Conservation (phyloP, 805 yeast genomes). For the Kodamaea jinghongensis region DNA sequence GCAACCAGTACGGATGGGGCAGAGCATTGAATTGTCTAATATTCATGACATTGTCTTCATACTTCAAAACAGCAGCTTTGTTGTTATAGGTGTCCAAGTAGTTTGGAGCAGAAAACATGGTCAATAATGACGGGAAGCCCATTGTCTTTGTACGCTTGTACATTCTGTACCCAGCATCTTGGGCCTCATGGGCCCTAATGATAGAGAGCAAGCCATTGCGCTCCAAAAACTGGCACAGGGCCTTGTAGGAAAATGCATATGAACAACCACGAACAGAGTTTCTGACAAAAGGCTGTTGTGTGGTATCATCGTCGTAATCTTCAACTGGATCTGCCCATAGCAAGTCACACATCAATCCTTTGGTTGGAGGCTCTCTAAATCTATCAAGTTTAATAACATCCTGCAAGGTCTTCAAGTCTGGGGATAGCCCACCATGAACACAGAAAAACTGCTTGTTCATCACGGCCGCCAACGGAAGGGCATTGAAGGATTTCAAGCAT, state of each 20-base stretch:
- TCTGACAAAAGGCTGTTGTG: slow-evolving; percentile 51
- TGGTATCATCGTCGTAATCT: slow-evolving; percentile 61
- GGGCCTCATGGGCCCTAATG: slow-evolving; percentile 96
- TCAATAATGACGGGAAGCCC: slow-evolving; percentile 86
- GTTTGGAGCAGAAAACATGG: slow-evolving; percentile 94
- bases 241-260: slow-evolving; percentile 80
- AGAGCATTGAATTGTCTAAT: slow-evolving; percentile 89
- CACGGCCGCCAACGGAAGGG: slow-evolving; percentile 87
- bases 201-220: slow-evolving; percentile 77
- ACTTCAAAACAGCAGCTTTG: slow-evolving; percentile 92
- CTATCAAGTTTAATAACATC: slow-evolving; percentile 72
- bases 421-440: slow-evolving; percentile 95
- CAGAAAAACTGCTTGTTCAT: slow-evolving; percentile 94
- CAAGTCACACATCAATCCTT: slow-evolving; percentile 90
- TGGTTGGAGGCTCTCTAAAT: slow-evolving; percentile 89
- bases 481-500: slow-evolving; percentile 74
- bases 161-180: slow-evolving; percentile 95
- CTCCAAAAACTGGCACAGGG: slow-evolving; percentile 75
- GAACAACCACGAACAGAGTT: slow-evolving; percentile 90
- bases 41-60: slow-evolving; percentile 89
- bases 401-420: slow-evolving; percentile 67
- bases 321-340: slow-evolving; percentile 97
- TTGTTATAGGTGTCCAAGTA: slow-evolving; percentile 89
- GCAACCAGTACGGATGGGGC: slow-evolving; percentile 96
- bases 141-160: slow-evolving; percentile 78